Percentiles rank a stretch among this genome's conserved stretches.
Evolutionary conservation across 345 rosid species (phyloP).

Genomic region (Bruguiera sexangula): DNA sequence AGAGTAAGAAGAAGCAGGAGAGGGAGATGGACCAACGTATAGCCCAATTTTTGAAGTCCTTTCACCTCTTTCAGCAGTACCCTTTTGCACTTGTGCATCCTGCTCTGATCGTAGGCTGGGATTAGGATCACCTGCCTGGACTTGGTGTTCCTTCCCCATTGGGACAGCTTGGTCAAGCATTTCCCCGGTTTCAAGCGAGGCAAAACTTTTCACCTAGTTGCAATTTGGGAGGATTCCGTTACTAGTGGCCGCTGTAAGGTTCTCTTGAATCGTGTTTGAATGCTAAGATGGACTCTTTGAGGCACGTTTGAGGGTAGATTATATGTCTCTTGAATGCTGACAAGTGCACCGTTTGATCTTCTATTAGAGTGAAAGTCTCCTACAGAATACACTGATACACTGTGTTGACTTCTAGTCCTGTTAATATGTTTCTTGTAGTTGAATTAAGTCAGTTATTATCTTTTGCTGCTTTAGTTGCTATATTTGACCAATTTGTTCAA

Average conservation of each 20-base stretch:
- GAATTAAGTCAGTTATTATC: too few relatives aligned
- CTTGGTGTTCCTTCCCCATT: constrained; percentile 20
- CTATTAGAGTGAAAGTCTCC: too few relatives aligned
- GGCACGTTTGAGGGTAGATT: not conserved
- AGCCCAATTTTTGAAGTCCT: not conserved
- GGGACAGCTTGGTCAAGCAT: not conserved
- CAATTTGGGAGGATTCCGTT: constrained; percentile 35
- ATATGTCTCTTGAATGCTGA: not conserved
- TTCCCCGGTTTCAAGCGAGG: not conserved
- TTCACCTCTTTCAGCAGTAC: constrained; percentile 16
- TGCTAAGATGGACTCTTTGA: not conserved
- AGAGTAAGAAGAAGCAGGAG: constrained; percentile 21
- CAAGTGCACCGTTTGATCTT: too few relatives aligned
- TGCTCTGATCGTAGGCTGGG: constrained; percentile 29
- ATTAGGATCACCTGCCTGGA: constrained; percentile 33
- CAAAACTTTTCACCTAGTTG: constrained; percentile 28
- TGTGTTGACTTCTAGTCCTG: too few relatives aligned
- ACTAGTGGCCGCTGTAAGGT: not conserved
- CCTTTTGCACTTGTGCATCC: constrained; percentile 25
- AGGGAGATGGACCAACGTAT: not conserved
- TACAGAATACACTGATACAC: too few relatives aligned
- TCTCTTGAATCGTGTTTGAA: not conserved
- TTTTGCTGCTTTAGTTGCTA: too few relatives aligned
- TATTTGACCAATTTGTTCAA: too few relatives aligned
- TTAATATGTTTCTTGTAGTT: too few relatives aligned